Percentiles rank a stretch among this genome's conserved stretches.
Conservation (phyloP, 1,284 basidiomycete genomes). For the Ceratobasidium sp. region DNA sequence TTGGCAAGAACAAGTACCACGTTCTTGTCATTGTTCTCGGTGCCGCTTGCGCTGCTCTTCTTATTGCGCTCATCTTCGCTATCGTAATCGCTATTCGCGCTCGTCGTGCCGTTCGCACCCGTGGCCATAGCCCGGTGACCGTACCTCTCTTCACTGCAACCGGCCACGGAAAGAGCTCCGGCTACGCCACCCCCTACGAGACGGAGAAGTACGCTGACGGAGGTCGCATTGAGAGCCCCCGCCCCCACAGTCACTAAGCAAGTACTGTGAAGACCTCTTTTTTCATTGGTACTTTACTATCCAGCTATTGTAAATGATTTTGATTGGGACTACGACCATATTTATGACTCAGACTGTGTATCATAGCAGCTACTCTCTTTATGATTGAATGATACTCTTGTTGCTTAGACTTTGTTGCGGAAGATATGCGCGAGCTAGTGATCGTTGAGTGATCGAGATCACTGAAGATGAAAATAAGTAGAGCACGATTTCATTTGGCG, state of each 20-base stretch:
- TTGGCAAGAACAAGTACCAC: constrained; percentile 35
- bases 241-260: constrained; percentile 16
- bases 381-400: not conserved
- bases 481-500: no score
- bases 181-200: not conserved
- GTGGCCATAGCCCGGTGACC: not conserved
- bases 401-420: not conserved
- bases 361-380: no score
- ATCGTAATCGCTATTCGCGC: constrained; percentile 34
- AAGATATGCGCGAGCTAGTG: no score
- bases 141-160: constrained; percentile 16
- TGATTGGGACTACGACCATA: not conserved
- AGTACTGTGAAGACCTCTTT: not conserved
- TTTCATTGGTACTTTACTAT: not conserved
- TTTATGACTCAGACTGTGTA: constrained; percentile 20
- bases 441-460: no score
- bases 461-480: no score
- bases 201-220: constrained; percentile 31
- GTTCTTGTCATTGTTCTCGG: constrained; percentile 36
- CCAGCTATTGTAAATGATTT: no score
- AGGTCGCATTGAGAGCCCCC: constrained; percentile 35
- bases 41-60: constrained; percentile 19
- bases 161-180: constrained; percentile 21
- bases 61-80: constrained; percentile 26
- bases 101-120: constrained; percentile 25